Evolutionary conservation across 768 basidiomycete species (phyloP).

Genomic region (Termitomyces sp.): DNA sequence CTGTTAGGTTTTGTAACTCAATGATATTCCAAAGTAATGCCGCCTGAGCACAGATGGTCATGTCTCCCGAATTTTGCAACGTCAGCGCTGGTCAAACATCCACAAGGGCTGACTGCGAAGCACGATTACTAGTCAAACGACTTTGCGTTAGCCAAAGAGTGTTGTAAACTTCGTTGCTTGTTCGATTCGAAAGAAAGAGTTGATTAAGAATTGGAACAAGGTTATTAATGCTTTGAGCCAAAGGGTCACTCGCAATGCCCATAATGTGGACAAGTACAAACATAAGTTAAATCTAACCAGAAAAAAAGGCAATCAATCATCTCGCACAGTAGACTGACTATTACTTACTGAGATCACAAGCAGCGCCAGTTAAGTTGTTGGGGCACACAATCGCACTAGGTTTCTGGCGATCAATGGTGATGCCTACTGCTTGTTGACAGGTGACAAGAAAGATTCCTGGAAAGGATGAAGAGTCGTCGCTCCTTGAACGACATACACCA

Average conservation of each 20-base stretch:
- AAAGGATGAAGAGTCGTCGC: too few relatives aligned
- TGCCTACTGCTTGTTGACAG: too few relatives aligned
- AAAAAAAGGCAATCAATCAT: conserved; percentile 1
- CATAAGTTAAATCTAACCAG: conserved; percentile 53
- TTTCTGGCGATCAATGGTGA: conserved; percentile 26
- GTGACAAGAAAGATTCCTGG: too few relatives aligned
- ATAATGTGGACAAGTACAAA: conserved; percentile 42
- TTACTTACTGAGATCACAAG: conserved; percentile 52
- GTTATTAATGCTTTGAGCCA: conserved; percentile 48
- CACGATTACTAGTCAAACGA: conserved; percentile 37
- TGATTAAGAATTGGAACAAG: conserved; percentile 46
- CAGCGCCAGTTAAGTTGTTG: conserved; percentile 39
- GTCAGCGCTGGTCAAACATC: conserved; percentile 47
- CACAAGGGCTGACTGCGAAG: conserved; percentile 46
- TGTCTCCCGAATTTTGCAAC: conserved; percentile 35
- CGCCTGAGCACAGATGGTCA: conserved; percentile 53
- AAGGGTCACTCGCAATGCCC: conserved; percentile 43
- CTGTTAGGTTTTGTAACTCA: conserved; percentile 40
- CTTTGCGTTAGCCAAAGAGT: conserved; percentile 50
- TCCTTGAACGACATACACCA: too few relatives aligned
- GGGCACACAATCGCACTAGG: conserved; percentile 26
- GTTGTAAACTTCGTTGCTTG: conserved; percentile 35
- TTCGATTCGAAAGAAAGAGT: conserved; percentile 42
- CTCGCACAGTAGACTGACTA: not conserved
- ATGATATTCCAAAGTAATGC: conserved; percentile 59